phyloP scores from a whole-genome alignment of 768 basidiomycete species.

The Lentinula aciculospora region DNA sequence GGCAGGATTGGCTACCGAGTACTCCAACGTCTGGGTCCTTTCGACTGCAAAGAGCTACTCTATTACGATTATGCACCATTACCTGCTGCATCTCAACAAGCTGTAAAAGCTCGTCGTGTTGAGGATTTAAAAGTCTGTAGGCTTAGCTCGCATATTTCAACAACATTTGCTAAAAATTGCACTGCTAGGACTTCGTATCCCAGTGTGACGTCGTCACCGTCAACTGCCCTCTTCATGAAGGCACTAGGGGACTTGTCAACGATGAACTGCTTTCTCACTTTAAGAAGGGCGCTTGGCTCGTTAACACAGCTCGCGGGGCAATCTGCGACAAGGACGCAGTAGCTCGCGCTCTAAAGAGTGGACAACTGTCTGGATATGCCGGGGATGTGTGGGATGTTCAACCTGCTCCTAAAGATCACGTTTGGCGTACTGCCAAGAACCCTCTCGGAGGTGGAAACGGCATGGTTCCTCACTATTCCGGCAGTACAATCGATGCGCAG shows the following conservation, averaged over 20 bases:
- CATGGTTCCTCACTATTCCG: slow-evolving; percentile 86
- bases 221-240: slow-evolving; percentile 86
- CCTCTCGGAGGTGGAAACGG: slow-evolving; percentile 81
- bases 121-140: slow-evolving; percentile 65
- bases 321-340: slow-evolving; percentile 85
- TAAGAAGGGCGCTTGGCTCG: slow-evolving; percentile 90
- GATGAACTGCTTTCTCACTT: slow-evolving; percentile 78
- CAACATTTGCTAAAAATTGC: not conserved
- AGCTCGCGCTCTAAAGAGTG: slow-evolving; percentile 67
- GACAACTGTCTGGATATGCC: slow-evolving; percentile 62
- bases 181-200: slow-evolving; percentile 37
- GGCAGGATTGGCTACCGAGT: slow-evolving; percentile 84
- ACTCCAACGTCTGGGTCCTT: slow-evolving; percentile 71
- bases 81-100: slow-evolving; percentile 35
- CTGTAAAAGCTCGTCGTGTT: slow-evolving; percentile 65
- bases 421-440: slow-evolving; percentile 82
- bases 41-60: slow-evolving; percentile 85
- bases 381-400: slow-evolving; percentile 85
- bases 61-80: slow-evolving; percentile 85
- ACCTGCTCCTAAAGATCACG: slow-evolving; percentile 81
- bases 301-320: slow-evolving; percentile 91
- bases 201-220: slow-evolving; percentile 82
- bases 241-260: slow-evolving; percentile 76
- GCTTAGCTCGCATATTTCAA: not conserved
- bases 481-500: slow-evolving; percentile 88